phyloP scores from a whole-genome alignment of 768 basidiomycete genomes.

The Imleria badia region DNA sequence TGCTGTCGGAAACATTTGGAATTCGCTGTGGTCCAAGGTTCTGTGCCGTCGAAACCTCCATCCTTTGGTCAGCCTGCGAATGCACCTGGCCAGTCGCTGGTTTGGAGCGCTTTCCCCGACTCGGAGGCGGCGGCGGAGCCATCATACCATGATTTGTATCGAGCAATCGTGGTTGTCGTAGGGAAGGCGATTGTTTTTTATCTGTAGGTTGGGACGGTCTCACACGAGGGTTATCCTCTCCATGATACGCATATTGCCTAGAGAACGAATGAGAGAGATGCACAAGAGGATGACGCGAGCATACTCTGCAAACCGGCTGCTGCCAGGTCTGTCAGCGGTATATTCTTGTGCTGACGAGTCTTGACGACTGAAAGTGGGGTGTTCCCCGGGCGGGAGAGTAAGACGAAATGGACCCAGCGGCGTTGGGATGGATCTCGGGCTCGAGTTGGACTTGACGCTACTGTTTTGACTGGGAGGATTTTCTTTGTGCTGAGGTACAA shows the following conservation, averaged over 20 bases:
- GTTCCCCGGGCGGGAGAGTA: slow-evolving; percentile 64
- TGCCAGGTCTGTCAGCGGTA: slow-evolving; percentile 42
- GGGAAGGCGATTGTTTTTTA: slow-evolving; percentile 40
- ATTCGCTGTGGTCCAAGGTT: slow-evolving; percentile 20
- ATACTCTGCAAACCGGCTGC: slow-evolving; percentile 52
- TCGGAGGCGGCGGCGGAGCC: slow-evolving; percentile 31
- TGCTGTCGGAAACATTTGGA: slow-evolving; percentile 28
- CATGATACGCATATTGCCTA: slow-evolving; percentile 70
- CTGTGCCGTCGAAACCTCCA: slow-evolving; percentile 11
- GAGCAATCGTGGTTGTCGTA: slow-evolving; percentile 37
- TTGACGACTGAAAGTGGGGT: slow-evolving; percentile 34
- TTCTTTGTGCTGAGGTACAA: not conserved
- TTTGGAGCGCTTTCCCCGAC: slow-evolving; percentile 24
- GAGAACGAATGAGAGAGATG: slow-evolving; percentile 7
- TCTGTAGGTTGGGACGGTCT: slow-evolving; percentile 41
- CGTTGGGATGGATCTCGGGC: slow-evolving; percentile 56
- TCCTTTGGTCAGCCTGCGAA: slow-evolving; percentile 8
- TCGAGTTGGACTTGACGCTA: slow-evolving; percentile 45
- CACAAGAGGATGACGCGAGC: slow-evolving; percentile 14
- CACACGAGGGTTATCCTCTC: slow-evolving; percentile 44
- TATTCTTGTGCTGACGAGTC: slow-evolving; percentile 18
- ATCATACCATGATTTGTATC: slow-evolving; percentile 31
- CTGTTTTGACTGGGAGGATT: slow-evolving; percentile 17
- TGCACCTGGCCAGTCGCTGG: slow-evolving; percentile 19
- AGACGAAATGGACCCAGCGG: slow-evolving; percentile 63